Evolutionary conservation across 495 filamentous ascomycete species (phyloP).

Genomic region (Podospora pseudopauciseta): DNA sequence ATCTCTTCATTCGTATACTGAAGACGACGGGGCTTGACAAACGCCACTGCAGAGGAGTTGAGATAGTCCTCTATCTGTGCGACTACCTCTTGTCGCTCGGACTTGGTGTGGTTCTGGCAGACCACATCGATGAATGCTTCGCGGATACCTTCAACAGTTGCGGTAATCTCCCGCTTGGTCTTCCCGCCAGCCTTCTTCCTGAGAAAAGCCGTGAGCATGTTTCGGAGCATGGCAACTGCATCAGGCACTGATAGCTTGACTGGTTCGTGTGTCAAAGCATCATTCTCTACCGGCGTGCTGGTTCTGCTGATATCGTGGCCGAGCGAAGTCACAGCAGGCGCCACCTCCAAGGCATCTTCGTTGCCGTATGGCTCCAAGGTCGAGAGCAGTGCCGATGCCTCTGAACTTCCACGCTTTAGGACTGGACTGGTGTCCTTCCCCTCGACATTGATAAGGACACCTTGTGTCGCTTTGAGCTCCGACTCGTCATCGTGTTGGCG

Average conservation of each 20-base stretch:
- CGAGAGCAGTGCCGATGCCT: conserved; percentile 3
- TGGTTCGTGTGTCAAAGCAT: background rate
- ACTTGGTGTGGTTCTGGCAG: background rate
- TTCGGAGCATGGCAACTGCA: background rate
- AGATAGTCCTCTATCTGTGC: background rate
- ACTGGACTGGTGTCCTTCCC: background rate
- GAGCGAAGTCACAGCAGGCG: background rate
- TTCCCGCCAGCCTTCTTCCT: background rate
- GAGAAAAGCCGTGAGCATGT: background rate
- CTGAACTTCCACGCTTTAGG: background rate
- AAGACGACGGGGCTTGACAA: background rate
- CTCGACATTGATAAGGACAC: background rate
- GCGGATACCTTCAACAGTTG: background rate
- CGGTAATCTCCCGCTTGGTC: background rate
- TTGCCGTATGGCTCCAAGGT: conserved; percentile 4
- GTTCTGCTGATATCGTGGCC: background rate
- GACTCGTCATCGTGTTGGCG: background rate
- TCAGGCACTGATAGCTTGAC: background rate
- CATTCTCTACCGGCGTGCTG: background rate
- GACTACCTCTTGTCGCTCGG: background rate
- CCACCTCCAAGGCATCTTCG: background rate
- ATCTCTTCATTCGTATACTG: conserved; percentile 11
- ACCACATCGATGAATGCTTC: background rate
- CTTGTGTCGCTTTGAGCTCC: background rate
- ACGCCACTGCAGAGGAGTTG: background rate